Evolutionary conservation across 2,329 filamentous ascomycete species (phyloP), one percentile per base, ranked within the genome.

Genomic region (Hypoxylon sp.): DNA sequence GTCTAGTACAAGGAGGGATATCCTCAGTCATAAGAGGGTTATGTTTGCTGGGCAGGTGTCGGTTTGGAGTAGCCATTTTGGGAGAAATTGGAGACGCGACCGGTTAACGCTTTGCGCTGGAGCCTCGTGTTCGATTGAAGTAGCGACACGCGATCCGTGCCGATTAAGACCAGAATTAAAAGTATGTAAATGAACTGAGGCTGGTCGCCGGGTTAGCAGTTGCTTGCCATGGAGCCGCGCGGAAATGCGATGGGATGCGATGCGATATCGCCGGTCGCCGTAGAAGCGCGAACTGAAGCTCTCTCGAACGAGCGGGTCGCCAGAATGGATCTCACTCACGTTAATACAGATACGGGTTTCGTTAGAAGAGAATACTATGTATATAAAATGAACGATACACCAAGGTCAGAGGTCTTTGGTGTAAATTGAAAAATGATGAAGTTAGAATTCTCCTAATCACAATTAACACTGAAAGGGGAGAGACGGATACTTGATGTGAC

Each of bases 1-100:
- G 58, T 58, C 50, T 72, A 73, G 62, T 90, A 93, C 90, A 87
- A 54, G 82, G 75, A 56, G 90, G 90, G 58, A 90, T 82, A 70
- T 87, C 84, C 65, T 89, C 86, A 25, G 86, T 83, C 78, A 93
- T 85, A 67, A 91, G 83, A 69, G 87, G 89, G 77, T 93, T 93
- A 75, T 85, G 83, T 79, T 83, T 83, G 72, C 81, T 79, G 32
- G 90, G 90, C 69, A 93, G 81, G 50, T 76, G 78, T 77, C 87
- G 37, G 7, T 41, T 75, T 16, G 75, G 72, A 48, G 74, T 69
- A 39, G 76, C 76, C 80, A 83, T 84, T 62, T 76, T 74, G 71
- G 23, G 29, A 32, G 59, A 61, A 63, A 63, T 63, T 48, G 45
- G 39, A 61, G 61, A 68, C 61, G 68, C 71, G 71, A 71, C 71